Base-by-base conservation (phyloP, 2,329 filamentous ascomycete genomes). In the Proliferodiscus dingleyae region DNA sequence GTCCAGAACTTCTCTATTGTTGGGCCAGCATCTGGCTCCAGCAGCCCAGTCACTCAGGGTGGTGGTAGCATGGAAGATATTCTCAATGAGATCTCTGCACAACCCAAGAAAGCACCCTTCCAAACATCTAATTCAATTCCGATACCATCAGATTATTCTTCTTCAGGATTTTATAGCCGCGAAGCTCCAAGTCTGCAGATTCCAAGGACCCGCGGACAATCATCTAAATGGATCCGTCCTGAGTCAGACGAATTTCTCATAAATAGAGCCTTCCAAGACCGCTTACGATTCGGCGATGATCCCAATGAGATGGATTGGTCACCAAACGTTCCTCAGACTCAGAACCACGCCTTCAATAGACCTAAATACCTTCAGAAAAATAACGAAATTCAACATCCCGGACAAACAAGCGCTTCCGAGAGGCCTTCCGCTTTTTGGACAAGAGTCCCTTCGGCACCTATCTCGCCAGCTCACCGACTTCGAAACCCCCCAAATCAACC, bases 271-370 rank as follows among this genome's bases (percentile, higher is more conserved):
- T 10, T 32, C 16, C 18, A 33, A 23, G 24, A 21, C 26, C 33
- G n/a, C 21, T 18, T n/a, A 16, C 28, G 40, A 22, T 11, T 32
- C 30, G 19, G 29, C 15, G 7, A 26, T 16, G 22, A 40, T 40
- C 15, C 13, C n/a, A 21, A 59, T 23, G 50, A 53, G 45, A 89
- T 90, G 86, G 86, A 89, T 58, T 88, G 85, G 80, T 77, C 81
- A 2, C 82, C 83, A 1, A 80, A 79, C n/a, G 39, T 46, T 7
- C 38, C 48, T 8, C 68, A 70, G 45, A 73, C 74, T n/a, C 68
- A 70, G 39, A 67, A 80, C 49, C 74, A 76, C 43, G 77, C 75
- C 7, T 81, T 81, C 59, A 72, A 69, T 48, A 72, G 36, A 63
- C 68, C 37, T 63, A 70, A 28, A 55, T 68, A 13, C 62, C 68